phyloP scores from a whole-genome alignment of 106 monocot genomes.

The Acorus calamus region DNA sequence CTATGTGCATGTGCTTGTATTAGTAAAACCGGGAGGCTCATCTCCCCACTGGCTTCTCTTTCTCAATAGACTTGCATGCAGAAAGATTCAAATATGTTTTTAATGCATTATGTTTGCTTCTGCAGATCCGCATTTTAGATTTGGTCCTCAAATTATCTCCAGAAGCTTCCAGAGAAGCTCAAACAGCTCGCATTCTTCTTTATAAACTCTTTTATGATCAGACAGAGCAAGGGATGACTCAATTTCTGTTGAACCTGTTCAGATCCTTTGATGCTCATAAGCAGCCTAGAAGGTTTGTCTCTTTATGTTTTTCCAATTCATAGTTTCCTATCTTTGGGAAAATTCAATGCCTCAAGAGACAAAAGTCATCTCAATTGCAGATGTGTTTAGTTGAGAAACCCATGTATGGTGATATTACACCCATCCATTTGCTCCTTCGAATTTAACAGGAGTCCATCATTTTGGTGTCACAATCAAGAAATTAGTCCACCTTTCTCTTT shows the following conservation, averaged over 20 bases:
- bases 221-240: slow-evolving; percentile 82
- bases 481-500: background rate
- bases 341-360: no score
- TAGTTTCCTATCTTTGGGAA: no score
- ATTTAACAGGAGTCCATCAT: background rate
- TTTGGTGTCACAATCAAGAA: background rate
- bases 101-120: no score
- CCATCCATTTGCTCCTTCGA: no score
- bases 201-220: slow-evolving; percentile 97
- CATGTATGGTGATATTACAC: no score
- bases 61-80: no score
- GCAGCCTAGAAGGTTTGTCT: slow-evolving; percentile 81
- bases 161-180: slow-evolving; percentile 67
- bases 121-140: slow-evolving; percentile 84
- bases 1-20: no score
- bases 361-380: no score
- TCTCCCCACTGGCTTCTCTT: no score
- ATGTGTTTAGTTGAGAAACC: no score
- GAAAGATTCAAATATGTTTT: no score
- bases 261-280: slow-evolving; percentile 71
- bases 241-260: slow-evolving; percentile 66
- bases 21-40: no score
- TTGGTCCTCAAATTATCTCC: slow-evolving; percentile 71
- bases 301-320: background rate
- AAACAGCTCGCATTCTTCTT: slow-evolving; percentile 72